Base-by-base conservation (phyloP, 495 filamentous ascomycete species). In the Lepraria neglecta region DNA sequence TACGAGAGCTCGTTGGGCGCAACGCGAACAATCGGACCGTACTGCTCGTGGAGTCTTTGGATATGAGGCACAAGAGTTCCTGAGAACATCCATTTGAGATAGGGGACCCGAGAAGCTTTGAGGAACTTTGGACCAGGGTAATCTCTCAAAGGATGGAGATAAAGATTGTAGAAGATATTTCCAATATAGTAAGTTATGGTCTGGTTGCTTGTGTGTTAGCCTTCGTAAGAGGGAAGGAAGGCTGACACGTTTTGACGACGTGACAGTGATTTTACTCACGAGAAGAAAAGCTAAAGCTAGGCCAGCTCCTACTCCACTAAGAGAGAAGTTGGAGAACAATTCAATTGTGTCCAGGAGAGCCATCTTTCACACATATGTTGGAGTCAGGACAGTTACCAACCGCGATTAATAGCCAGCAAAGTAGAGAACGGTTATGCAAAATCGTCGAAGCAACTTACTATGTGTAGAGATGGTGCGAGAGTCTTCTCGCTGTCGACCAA, bases 11-110 rank as follows among this genome's bases (percentile, higher is more conserved):
- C 76, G 28, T 77, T 75, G n/a, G 81, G 82, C 6, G 77, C 76
- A 54, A 80, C 71, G 24, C 82, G 76, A 50, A 82, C 71, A 24
- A 82, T 64, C 11, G 74, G 66, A 0, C 77, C 79, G 62, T 81
- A 82, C 46, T 75, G 74, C 4, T 69, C 65, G 46, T 77, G 73
- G 15, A 68, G 59, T n/a, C 48, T 31, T 43, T 54, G 31, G 31
- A 60, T 28, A 3, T 42, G 44, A 33, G 31, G 27, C 12, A 55
- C 59, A 10, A 68, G 28, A 2, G 52, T 31, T 3, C 66, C 66
- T 9, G 27, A 40, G 50, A 47, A 40, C 33, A 48, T 58, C 12
- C 46, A 50, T 42, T 33, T 47, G 24, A 63, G 42, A 24, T 60
- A 65, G 2, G 59, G 63, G 4, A 68, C 28, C 9, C 63, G 45